These are phyloP conservation scores for Skeletonema grethae DNA, from an alignment of 108 stramenopile genomes.

Conservation along the genomic window DNA sequence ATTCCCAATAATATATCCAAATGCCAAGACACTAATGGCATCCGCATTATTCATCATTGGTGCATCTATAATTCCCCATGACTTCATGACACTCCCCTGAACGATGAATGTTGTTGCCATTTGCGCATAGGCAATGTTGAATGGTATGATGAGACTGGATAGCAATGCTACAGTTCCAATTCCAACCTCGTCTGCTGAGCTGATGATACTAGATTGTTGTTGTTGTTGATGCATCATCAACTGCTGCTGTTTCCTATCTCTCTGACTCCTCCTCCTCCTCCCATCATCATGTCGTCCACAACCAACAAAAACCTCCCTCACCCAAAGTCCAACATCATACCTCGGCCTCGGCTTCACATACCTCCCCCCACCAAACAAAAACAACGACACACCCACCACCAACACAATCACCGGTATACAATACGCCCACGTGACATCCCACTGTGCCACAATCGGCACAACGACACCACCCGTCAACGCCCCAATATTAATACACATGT, in stretches of 20 bases:
- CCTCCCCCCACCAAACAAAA: constrained; percentile 62
- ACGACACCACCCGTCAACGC: constrained; percentile 81
- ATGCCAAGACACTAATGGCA: constrained; percentile 71
- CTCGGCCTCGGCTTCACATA: constrained; percentile 63
- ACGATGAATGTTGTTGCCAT: constrained; percentile 87
- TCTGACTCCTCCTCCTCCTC: not conserved
- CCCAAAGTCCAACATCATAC: constrained; percentile 14
- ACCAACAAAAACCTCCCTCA: constrained; percentile 17
- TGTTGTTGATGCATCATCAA: not conserved
- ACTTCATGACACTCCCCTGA: constrained; percentile 83
- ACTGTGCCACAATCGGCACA: constrained; percentile 75
- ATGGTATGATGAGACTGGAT: constrained; percentile 68
- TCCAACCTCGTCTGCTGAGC: constrained; percentile 22
- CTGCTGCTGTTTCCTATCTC: constrained; percentile 1
- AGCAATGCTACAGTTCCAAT: constrained; percentile 60
- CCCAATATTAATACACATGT: constrained; percentile 91
- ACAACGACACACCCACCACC: constrained; percentile 60
- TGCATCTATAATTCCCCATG: constrained; percentile 76
- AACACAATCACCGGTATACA: constrained; percentile 75
- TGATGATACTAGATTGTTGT: constrained; percentile 1
- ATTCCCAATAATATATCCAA: constrained; percentile 69
- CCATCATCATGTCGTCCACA: not conserved
- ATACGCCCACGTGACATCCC: constrained; percentile 75
- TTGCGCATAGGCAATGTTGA: constrained; percentile 87
- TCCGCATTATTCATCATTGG: constrained; percentile 81